Percentiles rank a stretch among this genome's conserved stretches.
Conservation (phyloP, 176 grass and related monocot genomes). For the Poa pratensis region DNA sequence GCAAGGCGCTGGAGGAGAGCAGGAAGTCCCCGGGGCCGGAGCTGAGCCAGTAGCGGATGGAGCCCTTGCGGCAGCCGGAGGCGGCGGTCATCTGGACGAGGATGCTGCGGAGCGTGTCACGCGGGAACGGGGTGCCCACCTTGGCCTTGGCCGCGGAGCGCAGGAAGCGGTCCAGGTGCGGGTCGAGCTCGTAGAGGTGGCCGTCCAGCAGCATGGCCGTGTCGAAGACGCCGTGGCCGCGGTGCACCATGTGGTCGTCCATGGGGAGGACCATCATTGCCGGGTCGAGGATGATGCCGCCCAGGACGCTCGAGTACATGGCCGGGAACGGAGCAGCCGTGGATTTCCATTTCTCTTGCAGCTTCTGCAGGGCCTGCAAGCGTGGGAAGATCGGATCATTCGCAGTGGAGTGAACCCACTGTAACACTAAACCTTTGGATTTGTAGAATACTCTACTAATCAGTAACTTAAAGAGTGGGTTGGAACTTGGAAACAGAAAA, state of each 20-base stretch:
- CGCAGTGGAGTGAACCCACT: too few relatives aligned
- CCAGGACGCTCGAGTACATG: conserved; percentile 87
- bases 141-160: conserved; percentile 67
- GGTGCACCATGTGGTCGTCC: conserved; percentile 95
- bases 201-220: conserved; percentile 90
- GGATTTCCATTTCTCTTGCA: conserved; percentile 54
- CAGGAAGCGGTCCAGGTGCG: conserved; percentile 85
- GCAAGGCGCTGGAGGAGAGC: conserved; percentile 60
- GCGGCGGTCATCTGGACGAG: conserved; percentile 82
- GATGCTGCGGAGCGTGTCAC: conserved; percentile 52
- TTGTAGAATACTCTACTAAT: too few relatives aligned
- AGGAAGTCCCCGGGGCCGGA: conserved; percentile 81
- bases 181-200: conserved; percentile 76
- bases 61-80: conserved; percentile 71
- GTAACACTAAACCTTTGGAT: neutral
- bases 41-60: conserved; percentile 82
- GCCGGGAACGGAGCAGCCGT: conserved; percentile 42
- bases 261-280: conserved; percentile 74
- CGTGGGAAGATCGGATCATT: neutral
- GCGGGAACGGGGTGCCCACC: conserved; percentile 59
- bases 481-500: neutral
- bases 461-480: neutral
- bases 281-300: conserved; percentile 75
- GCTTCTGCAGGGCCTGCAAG: conserved; percentile 59
- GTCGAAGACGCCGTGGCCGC: conserved; percentile 93